Percentiles rank a stretch among this genome's conserved stretches.
Conservation (phyloP, 768 basidiomycete species). For the Rhodosporidiobolus sp. region DNA sequence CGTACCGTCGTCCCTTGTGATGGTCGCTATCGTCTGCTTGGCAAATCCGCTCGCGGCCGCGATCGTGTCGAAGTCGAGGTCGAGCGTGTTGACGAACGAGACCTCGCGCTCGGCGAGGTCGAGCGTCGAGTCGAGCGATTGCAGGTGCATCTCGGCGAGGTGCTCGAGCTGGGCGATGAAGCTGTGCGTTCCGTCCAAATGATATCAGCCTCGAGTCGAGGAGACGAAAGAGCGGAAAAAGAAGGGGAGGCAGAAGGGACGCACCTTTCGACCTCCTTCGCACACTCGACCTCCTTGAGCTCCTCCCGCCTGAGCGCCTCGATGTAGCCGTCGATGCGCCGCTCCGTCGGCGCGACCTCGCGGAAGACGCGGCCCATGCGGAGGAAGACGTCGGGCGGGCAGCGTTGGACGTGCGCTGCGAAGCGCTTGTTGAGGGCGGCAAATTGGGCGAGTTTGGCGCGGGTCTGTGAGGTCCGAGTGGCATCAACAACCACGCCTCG, state of each 20-base stretch:
- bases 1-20: conserved; percentile 73
- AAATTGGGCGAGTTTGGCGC: conserved; percentile 74
- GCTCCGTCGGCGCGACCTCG: conserved; percentile 84
- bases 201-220: background rate
- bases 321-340: conserved; percentile 85
- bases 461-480: conserved; percentile 69
- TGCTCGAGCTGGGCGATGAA: conserved; percentile 92
- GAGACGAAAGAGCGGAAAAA: background rate
- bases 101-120: conserved; percentile 88
- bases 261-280: conserved; percentile 80
- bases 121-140: conserved; percentile 61
- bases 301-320: conserved; percentile 79
- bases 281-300: conserved; percentile 90
- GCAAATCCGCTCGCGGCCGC: conserved; percentile 84
- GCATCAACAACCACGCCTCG: no score
- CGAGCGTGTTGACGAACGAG: conserved; percentile 73
- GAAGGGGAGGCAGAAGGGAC: background rate
- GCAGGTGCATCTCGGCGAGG: conserved; percentile 80
- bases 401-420: conserved; percentile 72
- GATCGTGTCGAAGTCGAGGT: conserved; percentile 90
- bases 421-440: conserved; percentile 86
- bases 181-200: conserved; percentile 51
- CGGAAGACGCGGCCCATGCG: conserved; percentile 75
- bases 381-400: conserved; percentile 80
- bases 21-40: conserved; percentile 73